phyloP scores from a whole-genome alignment of 2,329 filamentous ascomycete species.

The Meredithiella fracta region DNA sequence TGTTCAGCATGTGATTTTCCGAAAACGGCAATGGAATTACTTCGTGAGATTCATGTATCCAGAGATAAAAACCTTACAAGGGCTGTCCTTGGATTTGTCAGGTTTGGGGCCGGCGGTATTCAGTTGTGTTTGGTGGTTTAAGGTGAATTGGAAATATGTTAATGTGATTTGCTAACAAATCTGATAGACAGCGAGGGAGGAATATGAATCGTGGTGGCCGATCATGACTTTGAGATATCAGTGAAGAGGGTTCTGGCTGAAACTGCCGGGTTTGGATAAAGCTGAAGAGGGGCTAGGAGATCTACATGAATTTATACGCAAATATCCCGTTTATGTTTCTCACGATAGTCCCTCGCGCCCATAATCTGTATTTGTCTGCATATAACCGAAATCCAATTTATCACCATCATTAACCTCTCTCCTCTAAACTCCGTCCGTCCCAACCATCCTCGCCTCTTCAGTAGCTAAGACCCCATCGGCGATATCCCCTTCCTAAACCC shows the following conservation, averaged over 20 bases:
- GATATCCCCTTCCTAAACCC: too few relatives aligned
- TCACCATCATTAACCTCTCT: not conserved
- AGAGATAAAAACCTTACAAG: not conserved
- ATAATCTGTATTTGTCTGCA: not conserved
- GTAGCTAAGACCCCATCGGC: not conserved
- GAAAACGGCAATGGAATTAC: not conserved
- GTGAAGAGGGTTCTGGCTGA: not conserved
- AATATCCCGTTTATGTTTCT: not conserved
- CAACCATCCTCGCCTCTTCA: not conserved
- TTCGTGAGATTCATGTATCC: not conserved
- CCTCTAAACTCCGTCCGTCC: not conserved
- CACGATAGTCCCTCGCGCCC: not conserved
- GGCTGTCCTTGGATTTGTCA: not conserved
- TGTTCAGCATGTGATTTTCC: not conserved
- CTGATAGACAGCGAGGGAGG: not conserved
- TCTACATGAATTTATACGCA: not conserved
- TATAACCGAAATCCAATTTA: not conserved
- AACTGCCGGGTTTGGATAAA: not conserved
- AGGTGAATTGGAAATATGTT: not conserved
- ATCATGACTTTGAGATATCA: not conserved
- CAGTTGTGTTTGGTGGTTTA: not conserved
- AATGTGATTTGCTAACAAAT: not conserved
- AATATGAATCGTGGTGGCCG: not conserved
- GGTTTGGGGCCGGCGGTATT: not conserved
- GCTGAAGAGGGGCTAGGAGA: not conserved